Conservation (phyloP, 2,329 filamentous ascomycete species). For the Talaromyces sp. region DNA sequence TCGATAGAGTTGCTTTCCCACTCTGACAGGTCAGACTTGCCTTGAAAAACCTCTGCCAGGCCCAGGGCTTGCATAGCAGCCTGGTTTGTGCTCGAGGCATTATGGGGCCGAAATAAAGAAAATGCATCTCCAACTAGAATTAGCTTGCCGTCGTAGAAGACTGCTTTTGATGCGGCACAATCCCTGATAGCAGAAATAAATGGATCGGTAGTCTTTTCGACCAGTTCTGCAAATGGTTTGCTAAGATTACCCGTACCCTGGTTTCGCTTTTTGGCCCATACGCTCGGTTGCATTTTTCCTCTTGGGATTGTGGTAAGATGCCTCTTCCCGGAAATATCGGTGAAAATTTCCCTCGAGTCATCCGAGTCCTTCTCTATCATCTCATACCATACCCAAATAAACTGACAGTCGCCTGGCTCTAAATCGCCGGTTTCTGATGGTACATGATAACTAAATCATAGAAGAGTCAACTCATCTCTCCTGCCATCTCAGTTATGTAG, state of each 20-base stretch:
- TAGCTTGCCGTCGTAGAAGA: conserved; percentile 22
- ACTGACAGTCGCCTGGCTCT: conserved; percentile 19
- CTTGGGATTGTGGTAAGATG: conserved; percentile 25
- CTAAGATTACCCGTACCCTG: conserved; percentile 16
- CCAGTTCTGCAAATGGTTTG: conserved; percentile 22
- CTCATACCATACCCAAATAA: conserved; percentile 29
- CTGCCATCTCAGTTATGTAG: too few relatives aligned
- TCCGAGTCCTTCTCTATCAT: too few relatives aligned
- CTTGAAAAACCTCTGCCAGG: conserved; percentile 22
- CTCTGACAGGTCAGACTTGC: conserved; percentile 14
- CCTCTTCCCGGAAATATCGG: conserved; percentile 23
- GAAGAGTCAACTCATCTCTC: too few relatives aligned
- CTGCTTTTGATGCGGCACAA: conserved; percentile 19
- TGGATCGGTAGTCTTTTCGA: conserved; percentile 21
- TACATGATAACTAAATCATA: too few relatives aligned
- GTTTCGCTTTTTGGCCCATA: conserved; percentile 24
- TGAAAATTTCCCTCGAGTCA: conserved; percentile 24
- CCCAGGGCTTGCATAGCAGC: conserved; percentile 22
- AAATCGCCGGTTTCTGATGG: too few relatives aligned
- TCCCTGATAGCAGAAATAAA: conserved; percentile 27
- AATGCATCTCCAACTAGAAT: conserved; percentile 28
- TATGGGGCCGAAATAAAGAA: conserved; percentile 24
- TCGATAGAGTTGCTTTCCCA: too few relatives aligned
- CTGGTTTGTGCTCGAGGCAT: conserved; percentile 23
- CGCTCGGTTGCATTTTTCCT: conserved; percentile 23